Percentiles rank a stretch among this genome's conserved stretches.
These are phyloP conservation scores for Lycium barbarum DNA, from an alignment of 257 asterid species.

Conservation along the genomic window DNA sequence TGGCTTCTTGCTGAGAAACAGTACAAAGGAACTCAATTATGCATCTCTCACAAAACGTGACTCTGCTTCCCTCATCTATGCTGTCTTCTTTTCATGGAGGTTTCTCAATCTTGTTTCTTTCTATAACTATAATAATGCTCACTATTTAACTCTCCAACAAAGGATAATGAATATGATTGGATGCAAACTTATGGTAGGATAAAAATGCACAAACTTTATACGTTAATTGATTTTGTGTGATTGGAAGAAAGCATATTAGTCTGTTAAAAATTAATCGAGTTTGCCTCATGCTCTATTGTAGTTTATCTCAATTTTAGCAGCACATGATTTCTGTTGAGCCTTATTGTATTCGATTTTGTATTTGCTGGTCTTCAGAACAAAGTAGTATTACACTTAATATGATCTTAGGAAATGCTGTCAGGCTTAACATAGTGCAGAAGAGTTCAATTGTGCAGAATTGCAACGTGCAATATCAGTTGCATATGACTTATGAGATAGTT, in stretches of 20 bases:
- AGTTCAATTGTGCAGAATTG: background rate
- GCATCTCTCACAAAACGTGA: conserved; percentile 18
- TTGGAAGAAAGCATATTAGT: background rate
- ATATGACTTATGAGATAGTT: background rate
- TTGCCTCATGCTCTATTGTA: background rate
- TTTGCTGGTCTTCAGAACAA: background rate
- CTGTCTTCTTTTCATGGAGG: conserved; percentile 24
- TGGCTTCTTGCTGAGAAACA: conserved; percentile 34
- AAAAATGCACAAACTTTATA: background rate
- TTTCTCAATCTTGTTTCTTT: conserved; percentile 20
- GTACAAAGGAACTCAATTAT: conserved; percentile 27
- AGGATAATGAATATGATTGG: background rate
- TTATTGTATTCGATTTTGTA: too few relatives aligned
- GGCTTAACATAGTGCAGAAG: background rate
- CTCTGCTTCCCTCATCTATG: background rate
- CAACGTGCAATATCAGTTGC: too few relatives aligned
- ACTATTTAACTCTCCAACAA: background rate
- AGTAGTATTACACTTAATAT: background rate
- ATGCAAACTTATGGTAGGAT: background rate
- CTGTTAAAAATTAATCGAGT: background rate
- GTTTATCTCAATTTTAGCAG: too few relatives aligned
- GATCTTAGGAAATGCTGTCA: background rate
- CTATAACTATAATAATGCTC: background rate
- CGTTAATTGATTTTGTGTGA: background rate
- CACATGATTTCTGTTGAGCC: too few relatives aligned